Evolutionary conservation across 345 rosid species (phyloP).

Genomic region (Laguncularia racemosa): DNA sequence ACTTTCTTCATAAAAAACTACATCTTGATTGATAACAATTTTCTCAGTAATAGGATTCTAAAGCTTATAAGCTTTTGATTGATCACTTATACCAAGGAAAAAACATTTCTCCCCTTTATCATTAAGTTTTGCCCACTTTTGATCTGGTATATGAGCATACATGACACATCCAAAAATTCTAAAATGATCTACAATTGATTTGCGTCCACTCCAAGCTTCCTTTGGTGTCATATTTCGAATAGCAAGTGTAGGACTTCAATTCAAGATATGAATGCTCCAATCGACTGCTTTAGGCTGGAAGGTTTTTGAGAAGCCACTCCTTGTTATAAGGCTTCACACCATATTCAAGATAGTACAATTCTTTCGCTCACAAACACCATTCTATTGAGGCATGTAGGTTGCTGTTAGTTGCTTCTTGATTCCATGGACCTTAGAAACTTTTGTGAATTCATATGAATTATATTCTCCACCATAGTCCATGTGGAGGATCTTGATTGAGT

Average conservation of each 20-base stretch:
- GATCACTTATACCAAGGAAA: background rate
- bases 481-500: background rate
- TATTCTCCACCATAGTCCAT: conserved; percentile 2
- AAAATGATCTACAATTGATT: no score
- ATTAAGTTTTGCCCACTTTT: background rate
- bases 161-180: no score
- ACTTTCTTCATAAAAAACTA: background rate
- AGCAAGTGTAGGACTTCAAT: no score
- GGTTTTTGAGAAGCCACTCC: no score
- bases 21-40: background rate
- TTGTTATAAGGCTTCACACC: no score
- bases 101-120: background rate
- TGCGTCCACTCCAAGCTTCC: no score
- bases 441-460: background rate
- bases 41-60: background rate
- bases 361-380: background rate
- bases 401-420: background rate
- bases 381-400: conserved; percentile 2
- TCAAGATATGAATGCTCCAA: no score
- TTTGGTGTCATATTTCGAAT: no score
- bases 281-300: no score
- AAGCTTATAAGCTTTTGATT: background rate
- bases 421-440: no score
- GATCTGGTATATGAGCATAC: background rate
- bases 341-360: no score